Evolutionary conservation across 805 yeast species (phyloP).

Genomic region (Brettanomyces custersianus): DNA sequence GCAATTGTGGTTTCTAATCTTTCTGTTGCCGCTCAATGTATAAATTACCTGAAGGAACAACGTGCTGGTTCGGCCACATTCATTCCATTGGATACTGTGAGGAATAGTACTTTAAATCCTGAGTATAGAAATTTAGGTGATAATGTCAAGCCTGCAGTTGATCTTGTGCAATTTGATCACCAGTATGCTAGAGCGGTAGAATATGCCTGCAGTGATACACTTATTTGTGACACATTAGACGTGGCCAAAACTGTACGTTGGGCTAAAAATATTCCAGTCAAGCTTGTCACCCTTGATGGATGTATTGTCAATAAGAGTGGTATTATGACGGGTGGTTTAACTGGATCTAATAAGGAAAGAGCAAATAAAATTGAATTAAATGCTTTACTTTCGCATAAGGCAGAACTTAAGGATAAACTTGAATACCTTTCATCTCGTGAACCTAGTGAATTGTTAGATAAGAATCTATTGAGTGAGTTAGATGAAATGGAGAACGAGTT

Average conservation of each 20-base stretch:
- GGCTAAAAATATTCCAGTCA: conserved; percentile 47
- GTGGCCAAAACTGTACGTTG: conserved; percentile 69
- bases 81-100: conserved; percentile 78
- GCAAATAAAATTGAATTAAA: conserved; percentile 72
- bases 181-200: conserved; percentile 67
- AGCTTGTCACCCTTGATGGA: conserved; percentile 77
- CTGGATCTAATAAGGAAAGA: conserved; percentile 37
- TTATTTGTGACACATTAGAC: conserved; percentile 64
- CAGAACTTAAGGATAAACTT: conserved; percentile 37
- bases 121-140: conserved; percentile 44
- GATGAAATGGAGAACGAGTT: conserved; percentile 31
- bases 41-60: conserved; percentile 73
- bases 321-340: conserved; percentile 84
- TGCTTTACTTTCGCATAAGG: conserved; percentile 40
- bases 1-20: conserved; percentile 77
- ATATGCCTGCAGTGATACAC: conserved; percentile 69
- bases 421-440: conserved; percentile 33
- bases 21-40: conserved; percentile 64
- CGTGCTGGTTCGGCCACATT: conserved; percentile 80
- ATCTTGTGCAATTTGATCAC: conserved; percentile 63
- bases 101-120: conserved; percentile 43
- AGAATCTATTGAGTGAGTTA: conserved; percentile 48
- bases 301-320: conserved; percentile 79
- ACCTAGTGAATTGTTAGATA: conserved; percentile 49
- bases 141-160: conserved; percentile 59